Evolutionary conservation across 2,329 filamentous ascomycete species (phyloP), one percentile per base, ranked within the genome.

Genomic region (Alternaria conjuncta): DNA sequence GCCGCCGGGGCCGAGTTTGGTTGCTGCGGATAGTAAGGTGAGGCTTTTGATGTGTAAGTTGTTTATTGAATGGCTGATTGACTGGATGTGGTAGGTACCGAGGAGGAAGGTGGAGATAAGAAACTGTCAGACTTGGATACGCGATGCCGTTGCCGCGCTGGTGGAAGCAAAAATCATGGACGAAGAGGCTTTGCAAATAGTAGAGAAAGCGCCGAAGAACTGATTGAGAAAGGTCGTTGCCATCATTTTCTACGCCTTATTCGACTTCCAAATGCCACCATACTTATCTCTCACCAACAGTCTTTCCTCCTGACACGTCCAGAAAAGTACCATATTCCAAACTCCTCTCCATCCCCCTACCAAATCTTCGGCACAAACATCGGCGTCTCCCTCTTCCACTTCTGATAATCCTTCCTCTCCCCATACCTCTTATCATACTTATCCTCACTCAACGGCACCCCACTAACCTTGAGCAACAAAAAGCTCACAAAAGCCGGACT

Each of bases 371-470:
- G 88, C 64, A 91, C 80, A 74, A 91, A 86, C 80, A 86, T 87
- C 0, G 88, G 88, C 18, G 88, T 91, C 71, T 88, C 86, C 78
- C 83, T 81, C 83, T 90, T 91, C 89, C 89, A 92, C 75, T 86
- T 82, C 74, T 88, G 84, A 72, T 92, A 91, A 65, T 91, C 89
- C 78, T 87, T 86, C 44, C 87, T 82, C 65, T 89, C 81, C 0
- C 88, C 89, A 71, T 87, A 92, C 57, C 82, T 81, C 78, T 87
- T 84, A 76, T 92, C 88, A 72, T 92, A 92, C 80, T 92, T 92
- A 45, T 82, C 83, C 82, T 92, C 89, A 68, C 88, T 91, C 77
- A 92, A 69, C 5, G 89, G 88, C 25, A 92, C 83, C 7, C 89
- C 89, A 46, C 85, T 84, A 41, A 92, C 84, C 81, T 89, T 89